A percentile compares a stretch with the other conserved stretches of the same genome.
phyloP scores from a whole-genome alignment of 768 basidiomycete species.

The Auriscalpium vulgare region DNA sequence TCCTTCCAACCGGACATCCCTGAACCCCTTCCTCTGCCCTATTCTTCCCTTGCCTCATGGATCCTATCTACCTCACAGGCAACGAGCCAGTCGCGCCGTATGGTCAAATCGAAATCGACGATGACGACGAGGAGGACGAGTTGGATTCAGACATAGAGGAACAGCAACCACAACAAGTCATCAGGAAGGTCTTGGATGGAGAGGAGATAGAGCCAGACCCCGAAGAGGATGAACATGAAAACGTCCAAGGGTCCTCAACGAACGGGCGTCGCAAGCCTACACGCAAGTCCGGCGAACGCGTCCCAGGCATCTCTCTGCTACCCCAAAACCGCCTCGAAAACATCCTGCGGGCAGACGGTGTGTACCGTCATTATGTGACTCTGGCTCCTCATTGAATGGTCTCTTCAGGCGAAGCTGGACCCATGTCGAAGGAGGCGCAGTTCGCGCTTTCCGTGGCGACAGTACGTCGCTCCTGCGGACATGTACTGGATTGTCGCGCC shows the following conservation, averaged over 20 bases:
- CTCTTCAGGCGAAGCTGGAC: conserved; percentile 12
- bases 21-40: no score
- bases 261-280: conserved; percentile 10
- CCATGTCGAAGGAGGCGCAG: conserved; percentile 16
- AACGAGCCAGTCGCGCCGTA: conserved; percentile 3
- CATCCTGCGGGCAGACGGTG: conserved; percentile 15
- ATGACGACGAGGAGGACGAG: conserved; percentile 16
- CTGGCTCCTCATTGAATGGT: background rate
- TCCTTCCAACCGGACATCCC: no score
- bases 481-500: conserved; percentile 1
- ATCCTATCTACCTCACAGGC: conserved; percentile 14
- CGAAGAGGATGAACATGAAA: conserved; percentile 8
- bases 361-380: background rate
- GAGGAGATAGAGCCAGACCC: conserved; percentile 15
- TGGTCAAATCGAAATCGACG: conserved; percentile 14
- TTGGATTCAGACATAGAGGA: conserved; percentile 14
- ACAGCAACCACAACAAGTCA: background rate
- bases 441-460: conserved; percentile 15
- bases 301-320: conserved; percentile 12
- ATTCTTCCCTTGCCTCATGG: conserved; percentile 2
- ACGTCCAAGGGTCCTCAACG: background rate
- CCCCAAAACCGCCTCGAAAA: conserved; percentile 13
- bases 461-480: conserved; percentile 5
- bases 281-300: conserved; percentile 12
- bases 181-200: conserved; percentile 3